These are phyloP conservation scores for Xylaria cubensis DNA, from an alignment of 495 filamentous ascomycete species.

Conservation along the genomic window DNA sequence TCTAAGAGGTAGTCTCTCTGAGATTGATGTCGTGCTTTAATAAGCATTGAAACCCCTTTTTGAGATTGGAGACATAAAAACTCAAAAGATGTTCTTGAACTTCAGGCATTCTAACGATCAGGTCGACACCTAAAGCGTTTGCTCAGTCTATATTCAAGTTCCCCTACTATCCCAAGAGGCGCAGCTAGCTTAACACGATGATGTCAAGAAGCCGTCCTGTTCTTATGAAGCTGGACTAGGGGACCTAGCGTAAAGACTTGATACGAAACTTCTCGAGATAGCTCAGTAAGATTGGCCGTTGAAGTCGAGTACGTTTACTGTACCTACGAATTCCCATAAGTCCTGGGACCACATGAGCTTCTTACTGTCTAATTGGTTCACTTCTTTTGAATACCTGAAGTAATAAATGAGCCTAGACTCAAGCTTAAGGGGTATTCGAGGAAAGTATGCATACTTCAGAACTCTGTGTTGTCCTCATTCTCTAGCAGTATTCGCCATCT, in stretches of 20 bases:
- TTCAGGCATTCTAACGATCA: neutral
- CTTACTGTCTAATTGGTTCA: neutral
- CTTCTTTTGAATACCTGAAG: neutral
- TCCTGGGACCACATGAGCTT: neutral
- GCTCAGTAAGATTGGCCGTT: neutral
- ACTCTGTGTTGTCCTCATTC: neutral
- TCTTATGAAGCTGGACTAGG: neutral
- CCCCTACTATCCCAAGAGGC: neutral
- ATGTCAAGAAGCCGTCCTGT: neutral
- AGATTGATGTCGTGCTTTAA: neutral
- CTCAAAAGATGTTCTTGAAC: neutral
- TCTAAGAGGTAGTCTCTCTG: constrained; percentile 2
- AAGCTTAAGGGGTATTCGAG: neutral
- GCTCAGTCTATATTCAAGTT: neutral
- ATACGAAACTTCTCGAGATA: neutral
- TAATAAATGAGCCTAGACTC: neutral
- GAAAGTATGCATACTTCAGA: no score
- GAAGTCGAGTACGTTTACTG: neutral
- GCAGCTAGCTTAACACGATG: neutral
- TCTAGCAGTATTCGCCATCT: neutral
- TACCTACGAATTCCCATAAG: neutral
- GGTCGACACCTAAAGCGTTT: neutral
- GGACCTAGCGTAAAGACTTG: neutral
- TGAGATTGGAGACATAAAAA: neutral
- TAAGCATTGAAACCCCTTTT: neutral